Percentiles rank a stretch among this genome's conserved stretches.
These are phyloP conservation scores for Aspergillus ibericus DNA, from an alignment of 2,329 filamentous ascomycete species.

Conservation along the genomic window DNA sequence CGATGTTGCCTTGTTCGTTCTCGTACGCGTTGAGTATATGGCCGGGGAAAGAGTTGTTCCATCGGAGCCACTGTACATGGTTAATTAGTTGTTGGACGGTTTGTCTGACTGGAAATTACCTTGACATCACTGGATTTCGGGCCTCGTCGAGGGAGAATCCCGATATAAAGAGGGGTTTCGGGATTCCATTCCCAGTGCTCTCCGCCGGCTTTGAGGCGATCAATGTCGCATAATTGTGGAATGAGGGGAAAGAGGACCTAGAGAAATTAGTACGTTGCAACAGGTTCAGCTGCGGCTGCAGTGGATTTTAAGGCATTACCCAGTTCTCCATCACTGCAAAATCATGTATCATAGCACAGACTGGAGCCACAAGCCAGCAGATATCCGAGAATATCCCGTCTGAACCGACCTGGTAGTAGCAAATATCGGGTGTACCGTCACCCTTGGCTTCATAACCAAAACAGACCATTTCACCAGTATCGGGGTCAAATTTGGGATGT, in stretches of 20 bases:
- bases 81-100: neutral
- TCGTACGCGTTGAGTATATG: conserved; percentile 43
- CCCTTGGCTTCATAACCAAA: conserved; percentile 51
- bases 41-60: conserved; percentile 36
- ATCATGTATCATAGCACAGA: conserved; percentile 46
- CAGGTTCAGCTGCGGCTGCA: too few relatives aligned
- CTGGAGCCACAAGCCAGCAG: conserved; percentile 38
- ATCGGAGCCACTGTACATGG: conserved; percentile 39
- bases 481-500: conserved; percentile 54
- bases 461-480: conserved; percentile 52
- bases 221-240: conserved; percentile 36
- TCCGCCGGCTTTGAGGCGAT: conserved; percentile 40
- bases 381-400: conserved; percentile 33
- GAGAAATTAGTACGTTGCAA: neutral
- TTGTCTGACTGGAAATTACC: conserved; percentile 11
- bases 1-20: conserved; percentile 26
- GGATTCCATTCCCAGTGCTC: conserved; percentile 45
- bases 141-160: conserved; percentile 26
- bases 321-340: conserved; percentile 45
- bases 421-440: conserved; percentile 41
- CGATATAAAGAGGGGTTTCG: conserved; percentile 30
- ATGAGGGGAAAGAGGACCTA: conserved; percentile 41
- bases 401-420: conserved; percentile 33
- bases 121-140: conserved; percentile 34
- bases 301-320: conserved; percentile 11